phyloP scores from a whole-genome alignment of 345 rosid genomes.

The Gossypium bickii region DNA sequence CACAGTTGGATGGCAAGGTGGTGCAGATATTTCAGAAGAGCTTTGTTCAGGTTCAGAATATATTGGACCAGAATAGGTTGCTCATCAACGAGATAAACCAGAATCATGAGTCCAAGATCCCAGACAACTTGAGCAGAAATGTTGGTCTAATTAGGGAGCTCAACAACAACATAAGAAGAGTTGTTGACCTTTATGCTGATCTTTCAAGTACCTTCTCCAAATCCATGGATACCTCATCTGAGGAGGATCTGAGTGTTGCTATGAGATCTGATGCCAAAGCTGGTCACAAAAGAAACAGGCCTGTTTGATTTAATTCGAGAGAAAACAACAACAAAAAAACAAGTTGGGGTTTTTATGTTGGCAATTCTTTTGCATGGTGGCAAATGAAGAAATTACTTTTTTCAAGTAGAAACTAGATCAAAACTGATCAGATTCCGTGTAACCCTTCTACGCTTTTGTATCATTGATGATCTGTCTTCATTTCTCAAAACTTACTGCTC shows the following conservation, averaged over 20 bases:
- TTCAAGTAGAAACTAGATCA: constrained; percentile 2
- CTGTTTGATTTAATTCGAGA: constrained; percentile 23
- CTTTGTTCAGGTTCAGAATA: constrained; percentile 64
- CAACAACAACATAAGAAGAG: constrained; percentile 73
- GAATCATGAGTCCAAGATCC: constrained; percentile 72
- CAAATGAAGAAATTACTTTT: constrained; percentile 19
- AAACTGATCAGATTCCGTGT: constrained; percentile 29
- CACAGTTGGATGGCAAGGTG: constrained; percentile 50
- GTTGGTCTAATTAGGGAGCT: constrained; percentile 75
- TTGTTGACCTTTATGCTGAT: constrained; percentile 63
- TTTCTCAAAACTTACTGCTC: constrained; percentile 20
- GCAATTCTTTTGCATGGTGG: constrained; percentile 24
- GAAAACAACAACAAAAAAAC: background rate
- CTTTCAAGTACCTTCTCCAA: constrained; percentile 61
- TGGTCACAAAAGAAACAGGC: constrained; percentile 54
- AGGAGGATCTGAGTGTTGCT: constrained; percentile 54
- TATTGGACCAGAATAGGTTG: constrained; percentile 64
- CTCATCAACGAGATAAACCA: constrained; percentile 75
- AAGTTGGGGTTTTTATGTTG: background rate
- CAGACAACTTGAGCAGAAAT: constrained; percentile 63
- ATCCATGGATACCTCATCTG: constrained; percentile 58
- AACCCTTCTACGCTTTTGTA: constrained; percentile 15
- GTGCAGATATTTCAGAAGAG: constrained; percentile 67
- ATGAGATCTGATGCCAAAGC: constrained; percentile 43
- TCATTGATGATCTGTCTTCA: constrained; percentile 22